These are phyloP conservation scores for Gossypium anomalum DNA, from an alignment of 345 rosid species.

Conservation along the genomic window DNA sequence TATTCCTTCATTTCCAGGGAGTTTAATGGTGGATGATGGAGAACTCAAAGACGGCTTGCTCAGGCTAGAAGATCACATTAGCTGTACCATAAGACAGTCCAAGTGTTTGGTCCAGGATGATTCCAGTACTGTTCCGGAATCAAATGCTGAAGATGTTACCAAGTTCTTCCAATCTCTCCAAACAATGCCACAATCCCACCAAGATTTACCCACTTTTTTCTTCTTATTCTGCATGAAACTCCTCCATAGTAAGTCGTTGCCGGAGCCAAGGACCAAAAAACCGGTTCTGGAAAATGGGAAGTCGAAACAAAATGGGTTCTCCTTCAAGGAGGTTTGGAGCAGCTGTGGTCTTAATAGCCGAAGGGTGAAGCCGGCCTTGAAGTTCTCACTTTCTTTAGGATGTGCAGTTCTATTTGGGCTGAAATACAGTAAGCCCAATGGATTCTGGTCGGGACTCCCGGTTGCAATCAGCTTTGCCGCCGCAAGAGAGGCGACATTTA, in stretches of 20 bases:
- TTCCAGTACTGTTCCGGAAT: constrained; percentile 50
- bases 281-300: constrained; percentile 24
- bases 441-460: constrained; percentile 77
- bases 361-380: constrained; percentile 55
- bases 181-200: constrained; percentile 37
- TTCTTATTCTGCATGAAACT: constrained; percentile 73
- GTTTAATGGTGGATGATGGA: constrained; percentile 23
- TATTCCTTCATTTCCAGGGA: constrained; percentile 32
- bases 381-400: constrained; percentile 64
- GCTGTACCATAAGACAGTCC: constrained; percentile 33
- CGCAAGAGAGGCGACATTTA: constrained; percentile 73
- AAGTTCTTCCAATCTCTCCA: constrained; percentile 45
- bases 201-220: constrained; percentile 63
- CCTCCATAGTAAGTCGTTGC: constrained; percentile 36
- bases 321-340: constrained; percentile 17
- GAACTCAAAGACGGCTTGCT: constrained; percentile 38
- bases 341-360: constrained; percentile 25
- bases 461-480: constrained; percentile 66
- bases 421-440: constrained; percentile 60
- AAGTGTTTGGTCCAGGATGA: constrained; percentile 23
- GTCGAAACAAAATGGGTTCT: constrained; percentile 18
- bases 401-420: constrained; percentile 65
- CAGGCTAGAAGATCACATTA: constrained; percentile 43
- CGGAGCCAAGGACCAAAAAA: constrained; percentile 21
- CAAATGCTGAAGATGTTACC: constrained; percentile 32